These are phyloP conservation scores for Forsythia suspensa DNA, from an alignment of 257 asterid genomes.

Conservation along the genomic window DNA sequence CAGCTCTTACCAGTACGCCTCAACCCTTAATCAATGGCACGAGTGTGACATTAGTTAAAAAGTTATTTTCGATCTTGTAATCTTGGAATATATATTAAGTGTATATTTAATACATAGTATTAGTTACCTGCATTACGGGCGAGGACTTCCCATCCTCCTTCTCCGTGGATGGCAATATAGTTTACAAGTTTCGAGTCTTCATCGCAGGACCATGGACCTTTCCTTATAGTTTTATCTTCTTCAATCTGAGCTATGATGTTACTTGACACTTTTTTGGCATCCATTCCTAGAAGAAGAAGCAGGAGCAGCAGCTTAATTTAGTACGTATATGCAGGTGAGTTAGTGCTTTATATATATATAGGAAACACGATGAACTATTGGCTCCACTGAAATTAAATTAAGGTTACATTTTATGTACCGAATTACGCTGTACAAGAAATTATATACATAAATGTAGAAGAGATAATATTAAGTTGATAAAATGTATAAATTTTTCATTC, in stretches of 20 bases:
- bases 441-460: no score
- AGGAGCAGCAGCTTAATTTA: background rate
- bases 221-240: slow-evolving; percentile 13
- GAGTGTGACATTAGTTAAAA: background rate
- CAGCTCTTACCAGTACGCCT: slow-evolving; percentile 36
- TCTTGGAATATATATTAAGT: no score
- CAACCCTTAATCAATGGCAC: slow-evolving; percentile 19
- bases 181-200: slow-evolving; percentile 34
- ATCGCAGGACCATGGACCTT: slow-evolving; percentile 29
- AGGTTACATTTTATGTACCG: no score
- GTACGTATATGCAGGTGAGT: background rate
- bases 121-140: slow-evolving; percentile 20
- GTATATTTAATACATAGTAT: no score
- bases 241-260: background rate
- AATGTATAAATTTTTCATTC: no score
- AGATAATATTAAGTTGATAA: no score
- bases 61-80: background rate
- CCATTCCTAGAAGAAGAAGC: background rate
- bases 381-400: background rate
- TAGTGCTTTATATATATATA: background rate
- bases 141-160: slow-evolving; percentile 28
- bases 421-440: no score
- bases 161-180: slow-evolving; percentile 27
- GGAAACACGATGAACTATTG: background rate
- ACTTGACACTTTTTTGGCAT: background rate